Percentiles rank a stretch among this genome's conserved stretches.
Conservation (phyloP, 2,329 filamentous ascomycete species). For the Capronia coronata region DNA sequence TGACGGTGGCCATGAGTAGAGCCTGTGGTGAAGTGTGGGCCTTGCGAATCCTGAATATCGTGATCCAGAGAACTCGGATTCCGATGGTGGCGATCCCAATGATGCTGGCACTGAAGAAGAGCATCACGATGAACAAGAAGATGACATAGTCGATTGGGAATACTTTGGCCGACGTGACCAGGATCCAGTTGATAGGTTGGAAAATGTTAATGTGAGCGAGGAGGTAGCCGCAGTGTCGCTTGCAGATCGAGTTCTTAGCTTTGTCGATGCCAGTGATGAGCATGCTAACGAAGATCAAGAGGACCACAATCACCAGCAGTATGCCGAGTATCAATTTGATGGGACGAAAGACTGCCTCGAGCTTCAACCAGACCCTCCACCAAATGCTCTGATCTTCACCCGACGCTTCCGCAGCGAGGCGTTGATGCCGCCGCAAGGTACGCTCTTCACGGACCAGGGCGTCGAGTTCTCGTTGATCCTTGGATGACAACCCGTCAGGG, state of each 20-base stretch:
- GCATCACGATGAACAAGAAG: constrained; percentile 73
- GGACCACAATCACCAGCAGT: constrained; percentile 63
- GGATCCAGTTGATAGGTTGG: constrained; percentile 87
- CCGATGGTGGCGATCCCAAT: constrained; percentile 79
- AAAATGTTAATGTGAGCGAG: constrained; percentile 83
- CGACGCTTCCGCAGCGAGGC: constrained; percentile 73
- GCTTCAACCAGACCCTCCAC: constrained; percentile 73
- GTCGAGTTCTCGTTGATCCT: constrained; percentile 84
- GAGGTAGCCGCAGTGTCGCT: constrained; percentile 83
- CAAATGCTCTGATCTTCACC: constrained; percentile 51
- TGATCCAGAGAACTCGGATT: constrained; percentile 94
- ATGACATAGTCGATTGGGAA: constrained; percentile 92
- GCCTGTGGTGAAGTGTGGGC: constrained; percentile 88
- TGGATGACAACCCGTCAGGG: constrained; percentile 66
- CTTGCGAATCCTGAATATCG: constrained; percentile 82
- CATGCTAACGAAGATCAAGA: constrained; percentile 84
- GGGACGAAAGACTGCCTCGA: constrained; percentile 75
- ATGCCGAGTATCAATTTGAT: constrained; percentile 83
- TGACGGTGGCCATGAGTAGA: constrained; percentile 79
- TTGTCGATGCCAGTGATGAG: constrained; percentile 94
- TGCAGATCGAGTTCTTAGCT: constrained; percentile 89
- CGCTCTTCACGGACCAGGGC: constrained; percentile 82
- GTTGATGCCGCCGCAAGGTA: constrained; percentile 80
- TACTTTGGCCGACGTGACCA: constrained; percentile 70
- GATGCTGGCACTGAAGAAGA: constrained; percentile 84